These are phyloP conservation scores for Lineolata rhizophorae DNA, from an alignment of 495 filamentous ascomycete genomes.

Conservation along the genomic window DNA sequence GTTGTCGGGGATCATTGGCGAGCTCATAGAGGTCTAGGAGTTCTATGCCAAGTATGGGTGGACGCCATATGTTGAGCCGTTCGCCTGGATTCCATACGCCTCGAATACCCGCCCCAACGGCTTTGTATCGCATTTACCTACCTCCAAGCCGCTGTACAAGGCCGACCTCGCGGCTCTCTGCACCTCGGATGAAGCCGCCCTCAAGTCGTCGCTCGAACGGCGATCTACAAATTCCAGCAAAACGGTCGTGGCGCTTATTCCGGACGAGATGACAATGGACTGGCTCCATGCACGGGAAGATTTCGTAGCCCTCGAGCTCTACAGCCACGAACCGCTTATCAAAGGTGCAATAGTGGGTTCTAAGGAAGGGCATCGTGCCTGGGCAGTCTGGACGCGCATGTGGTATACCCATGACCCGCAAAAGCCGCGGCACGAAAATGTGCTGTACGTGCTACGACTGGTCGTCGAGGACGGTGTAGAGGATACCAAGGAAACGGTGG, in stretches of 20 bases:
- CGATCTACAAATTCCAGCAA: slow-evolving; percentile 15
- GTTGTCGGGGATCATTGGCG: no score
- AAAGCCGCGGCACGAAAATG: slow-evolving; percentile 35
- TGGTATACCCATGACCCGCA: slow-evolving; percentile 28
- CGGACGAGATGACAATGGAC: slow-evolving; percentile 45
- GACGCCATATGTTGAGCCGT: not conserved
- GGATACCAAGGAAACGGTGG: not conserved
- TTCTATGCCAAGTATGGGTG: slow-evolving; percentile 39
- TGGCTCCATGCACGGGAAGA: slow-evolving; percentile 86
- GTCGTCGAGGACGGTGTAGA: slow-evolving; percentile 38
- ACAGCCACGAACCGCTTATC: slow-evolving; percentile 28
- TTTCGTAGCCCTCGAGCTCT: slow-evolving; percentile 41
- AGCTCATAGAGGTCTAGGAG: slow-evolving; percentile 17
- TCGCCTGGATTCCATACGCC: not conserved
- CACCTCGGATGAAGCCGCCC: slow-evolving; percentile 27
- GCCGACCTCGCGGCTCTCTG: slow-evolving; percentile 35
- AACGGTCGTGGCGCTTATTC: slow-evolving; percentile 43
- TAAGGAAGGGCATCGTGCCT: slow-evolving; percentile 31
- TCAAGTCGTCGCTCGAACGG: slow-evolving; percentile 14
- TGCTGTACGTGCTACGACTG: slow-evolving; percentile 56
- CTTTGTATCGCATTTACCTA: not conserved
- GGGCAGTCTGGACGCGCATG: slow-evolving; percentile 63
- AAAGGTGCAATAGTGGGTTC: slow-evolving; percentile 46
- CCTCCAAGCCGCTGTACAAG: slow-evolving; percentile 19
- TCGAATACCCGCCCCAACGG: not conserved